A percentile compares a stretch with the other conserved stretches of the same genome.
Evolutionary conservation across 2,329 filamentous ascomycete genomes (phyloP).

Genomic region (Exserohilum turcica): DNA sequence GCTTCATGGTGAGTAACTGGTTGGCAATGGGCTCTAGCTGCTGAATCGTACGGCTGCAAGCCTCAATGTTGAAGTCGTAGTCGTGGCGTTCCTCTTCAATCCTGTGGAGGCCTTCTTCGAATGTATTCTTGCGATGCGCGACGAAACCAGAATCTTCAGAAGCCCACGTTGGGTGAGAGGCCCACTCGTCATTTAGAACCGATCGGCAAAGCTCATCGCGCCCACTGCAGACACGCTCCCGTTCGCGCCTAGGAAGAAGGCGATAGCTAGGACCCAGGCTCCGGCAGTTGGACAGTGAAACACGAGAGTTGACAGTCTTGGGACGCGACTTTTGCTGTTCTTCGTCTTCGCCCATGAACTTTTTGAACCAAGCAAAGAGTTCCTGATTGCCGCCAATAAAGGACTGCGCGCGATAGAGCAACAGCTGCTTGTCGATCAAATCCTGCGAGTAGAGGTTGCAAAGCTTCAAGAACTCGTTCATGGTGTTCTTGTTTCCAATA

Average conservation of each 20-base stretch:
- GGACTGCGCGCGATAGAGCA: slow-evolving; percentile 79
- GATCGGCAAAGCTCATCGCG: slow-evolving; percentile 92
- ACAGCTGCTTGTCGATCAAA: slow-evolving; percentile 81
- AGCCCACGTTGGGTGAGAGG: slow-evolving; percentile 97
- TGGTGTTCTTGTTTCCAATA: slow-evolving; percentile 87
- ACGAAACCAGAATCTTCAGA: slow-evolving; percentile 98
- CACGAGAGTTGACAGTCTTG: slow-evolving; percentile 78
- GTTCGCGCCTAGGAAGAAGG: slow-evolving; percentile 85
- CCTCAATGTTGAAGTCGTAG: slow-evolving; percentile 98
- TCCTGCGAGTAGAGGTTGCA: slow-evolving; percentile 95
- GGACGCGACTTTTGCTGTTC: slow-evolving; percentile 50
- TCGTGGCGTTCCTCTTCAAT: slow-evolving; percentile 99
- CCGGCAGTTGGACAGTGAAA: slow-evolving; percentile 94
- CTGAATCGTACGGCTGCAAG: slow-evolving; percentile 92
- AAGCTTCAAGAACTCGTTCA: slow-evolving; percentile 95
- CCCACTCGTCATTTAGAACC: slow-evolving; percentile 97
- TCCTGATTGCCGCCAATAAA: slow-evolving; percentile 91
- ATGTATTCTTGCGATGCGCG: slow-evolving; percentile 94
- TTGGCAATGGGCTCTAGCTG: slow-evolving; percentile 93
- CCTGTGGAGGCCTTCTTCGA: slow-evolving; percentile 89
- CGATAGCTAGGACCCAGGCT: slow-evolving; percentile 96
- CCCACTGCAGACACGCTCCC: slow-evolving; percentile 88
- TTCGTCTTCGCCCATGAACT: slow-evolving; percentile 78
- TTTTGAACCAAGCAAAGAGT: slow-evolving; percentile 85
- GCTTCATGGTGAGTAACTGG: slow-evolving; percentile 78